Evolutionary conservation across 768 basidiomycete species (phyloP), one percentile per base, ranked within the genome.

Genomic region (Russula earlei): DNA sequence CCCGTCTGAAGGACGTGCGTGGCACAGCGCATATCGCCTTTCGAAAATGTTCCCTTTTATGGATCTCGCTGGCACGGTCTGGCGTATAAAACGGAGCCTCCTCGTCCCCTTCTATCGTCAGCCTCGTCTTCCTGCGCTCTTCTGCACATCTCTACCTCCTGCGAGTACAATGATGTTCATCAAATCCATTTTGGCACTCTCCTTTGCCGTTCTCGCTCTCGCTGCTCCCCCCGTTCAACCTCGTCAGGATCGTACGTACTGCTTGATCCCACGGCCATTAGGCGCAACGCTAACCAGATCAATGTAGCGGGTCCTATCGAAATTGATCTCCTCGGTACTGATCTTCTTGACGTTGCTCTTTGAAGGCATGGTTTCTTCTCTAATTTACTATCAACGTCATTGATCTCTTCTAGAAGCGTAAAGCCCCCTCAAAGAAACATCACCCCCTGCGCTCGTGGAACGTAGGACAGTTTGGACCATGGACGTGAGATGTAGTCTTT

Each of bases 131-230:
- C n/a, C 10, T 24, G 5, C 14, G 25, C 44, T 22, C 12, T n/a
- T 37, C n/a, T 37, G 1, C n/a, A n/a, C 31, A 31, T n/a, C 14
- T 20, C 34, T 11, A 47, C 6, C 9, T 9, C n/a, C 34, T n/a
- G n/a, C n/a, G n/a, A n/a, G n/a, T 36, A 48, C 46, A 42, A 58
- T 52, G 46, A 14, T 36, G 56, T 47, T 57, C 36, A 27, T 41
- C 4, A 58, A 58, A 17, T 1, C 46, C 20, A 12, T 58, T n/a
- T 19, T 53, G 5, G 46, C 40, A n/a, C 34, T 48, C 27, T 58
- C 40, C 42, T 12, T 53, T 22, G 46, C 40, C 3, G 19, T 11
- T 15, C 12, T 58, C 20, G 19, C 17, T n/a, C 40, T 58, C 8
- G 51, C 56, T 14, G 50, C 46, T 41, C 29, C 40, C 14, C 5